Base-by-base conservation (phyloP, 768 basidiomycete genomes). In the Mycena indigotica region DNA sequence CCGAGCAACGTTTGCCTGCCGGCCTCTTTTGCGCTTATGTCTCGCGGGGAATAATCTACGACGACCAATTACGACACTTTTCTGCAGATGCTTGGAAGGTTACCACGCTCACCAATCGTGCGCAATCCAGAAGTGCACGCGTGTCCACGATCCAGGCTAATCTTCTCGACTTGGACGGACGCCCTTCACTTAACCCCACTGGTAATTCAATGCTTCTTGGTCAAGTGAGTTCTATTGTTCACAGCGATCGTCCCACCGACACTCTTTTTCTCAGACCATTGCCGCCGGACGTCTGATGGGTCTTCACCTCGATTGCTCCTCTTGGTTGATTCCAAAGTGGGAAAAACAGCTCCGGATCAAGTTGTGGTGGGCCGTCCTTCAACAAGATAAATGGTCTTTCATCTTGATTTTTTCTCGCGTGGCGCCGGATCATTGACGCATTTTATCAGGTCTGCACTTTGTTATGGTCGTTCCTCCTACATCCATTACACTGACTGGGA, bases 211-310 rank as follows among this genome's bases (percentile, higher is more conserved):
- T 63, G 52, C 57, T 63, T 51, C 52, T 63, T 3, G 62, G 62
- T 51, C 62, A 63, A 19, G 62, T 59, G 13, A 35, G 52, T 56
- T 53, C 28, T 19, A 24, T 30, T 49, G 28, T 30, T 45, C 28
- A 24, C 35, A 1, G 23, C 19, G 17, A 19, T 10, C 24, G 19
- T 25, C 51, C n/a, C n/a, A n/a, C n/a, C n/a, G n/a, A n/a, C n/a
- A n/a, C n/a, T 0, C 32, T 13, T 40, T 17, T 16, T 13, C 52
- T 28, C 17, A 63, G 62, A 63, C 62, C 15, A 63, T 63, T 53
- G 62, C 62, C 4, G 62, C 62, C 48, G 62, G 39, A 2, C 62
- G 62, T 51, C 56, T 63, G 48, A 63, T 63, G 62, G 62, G 62
- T 4, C 50, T 63, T 23, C 62, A 63, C 28, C 55, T 63, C 23